Evolutionary conservation across 192 early-diverging fungal species (phyloP).

Genomic region (Coemansia sp.): DNA sequence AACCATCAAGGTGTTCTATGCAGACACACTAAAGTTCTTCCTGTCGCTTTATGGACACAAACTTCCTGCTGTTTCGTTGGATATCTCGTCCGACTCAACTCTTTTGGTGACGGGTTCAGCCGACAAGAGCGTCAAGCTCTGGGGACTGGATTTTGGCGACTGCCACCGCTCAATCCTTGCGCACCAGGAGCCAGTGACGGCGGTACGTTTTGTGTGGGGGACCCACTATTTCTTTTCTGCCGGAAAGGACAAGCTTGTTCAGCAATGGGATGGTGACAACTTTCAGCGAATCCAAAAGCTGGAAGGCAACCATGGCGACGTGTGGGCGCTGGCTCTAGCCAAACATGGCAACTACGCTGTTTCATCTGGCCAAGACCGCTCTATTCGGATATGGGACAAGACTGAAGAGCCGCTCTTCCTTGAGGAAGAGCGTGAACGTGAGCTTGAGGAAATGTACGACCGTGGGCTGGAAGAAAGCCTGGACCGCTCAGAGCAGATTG

Average conservation of each 20-base stretch:
- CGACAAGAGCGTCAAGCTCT: slow-evolving; percentile 97
- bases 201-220: slow-evolving; percentile 84
- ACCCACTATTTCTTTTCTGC: slow-evolving; percentile 96
- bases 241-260: slow-evolving; percentile 84
- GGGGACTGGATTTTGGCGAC: slow-evolving; percentile 99
- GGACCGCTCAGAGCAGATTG: slow-evolving; percentile 40
- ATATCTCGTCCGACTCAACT: slow-evolving; percentile 92
- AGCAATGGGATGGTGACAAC: slow-evolving; percentile 98
- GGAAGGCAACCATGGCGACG: slow-evolving; percentile 89
- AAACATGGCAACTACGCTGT: slow-evolving; percentile 88
- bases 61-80: slow-evolving; percentile 96
- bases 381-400: slow-evolving; percentile 93
- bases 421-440: slow-evolving; percentile 94
- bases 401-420: slow-evolving; percentile 95
- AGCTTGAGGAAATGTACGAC: slow-evolving; percentile 90
- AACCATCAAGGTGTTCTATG: slow-evolving; percentile 97
- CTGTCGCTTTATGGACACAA: slow-evolving; percentile 97
- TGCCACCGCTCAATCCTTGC: slow-evolving; percentile 93
- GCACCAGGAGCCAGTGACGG: slow-evolving; percentile 91
- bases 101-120: slow-evolving; percentile 93
- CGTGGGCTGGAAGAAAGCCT: slow-evolving; percentile 66
- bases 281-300: slow-evolving; percentile 95
- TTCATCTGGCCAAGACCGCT: slow-evolving; percentile 89
- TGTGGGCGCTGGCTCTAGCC: slow-evolving; percentile 90
- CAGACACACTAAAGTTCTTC: slow-evolving; percentile 95